A percentile compares a stretch with the other conserved stretches of the same genome.
These are phyloP conservation scores for Fragilaria radians DNA, from an alignment of 108 stramenopile species.

Conservation along the genomic window DNA sequence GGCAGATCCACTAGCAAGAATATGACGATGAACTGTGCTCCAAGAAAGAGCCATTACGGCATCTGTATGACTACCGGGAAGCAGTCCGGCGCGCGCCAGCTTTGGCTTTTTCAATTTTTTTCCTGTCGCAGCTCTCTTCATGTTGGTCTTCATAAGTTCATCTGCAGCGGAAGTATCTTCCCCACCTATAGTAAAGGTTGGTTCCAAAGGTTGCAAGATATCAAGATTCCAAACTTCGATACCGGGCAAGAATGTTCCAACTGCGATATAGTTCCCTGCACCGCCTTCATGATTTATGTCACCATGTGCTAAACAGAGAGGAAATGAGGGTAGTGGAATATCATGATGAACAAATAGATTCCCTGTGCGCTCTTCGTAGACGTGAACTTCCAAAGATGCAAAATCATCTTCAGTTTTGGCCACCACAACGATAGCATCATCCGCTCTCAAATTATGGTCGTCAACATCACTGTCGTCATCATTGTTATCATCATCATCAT, in stretches of 20 bases:
- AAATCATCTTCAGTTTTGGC: slow-evolving; percentile 91
- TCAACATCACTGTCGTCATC: slow-evolving; percentile 80
- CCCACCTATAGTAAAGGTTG: slow-evolving; percentile 87
- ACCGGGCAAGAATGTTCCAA: slow-evolving; percentile 94
- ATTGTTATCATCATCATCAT: slow-evolving; percentile 51
- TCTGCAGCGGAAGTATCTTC: slow-evolving; percentile 74
- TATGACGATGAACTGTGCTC: slow-evolving; percentile 92
- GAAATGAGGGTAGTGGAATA: slow-evolving; percentile 94
- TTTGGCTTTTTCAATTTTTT: slow-evolving; percentile 31
- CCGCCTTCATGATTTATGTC: slow-evolving; percentile 35
- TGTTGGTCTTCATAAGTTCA: slow-evolving; percentile 60
- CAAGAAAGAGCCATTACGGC: slow-evolving; percentile 97
- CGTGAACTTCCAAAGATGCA: slow-evolving; percentile 82
- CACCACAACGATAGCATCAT: slow-evolving; percentile 74
- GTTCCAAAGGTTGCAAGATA: slow-evolving; percentile 96
- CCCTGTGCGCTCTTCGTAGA: slow-evolving; percentile 78
- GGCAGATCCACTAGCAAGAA: slow-evolving; percentile 94
- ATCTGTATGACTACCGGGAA: slow-evolving; percentile 89
- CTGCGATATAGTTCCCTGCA: slow-evolving; percentile 89
- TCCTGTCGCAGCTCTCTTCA: slow-evolving; percentile 32
- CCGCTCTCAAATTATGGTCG: slow-evolving; percentile 55
- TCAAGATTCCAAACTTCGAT: slow-evolving; percentile 99
- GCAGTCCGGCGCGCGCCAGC: slow-evolving; percentile 26
- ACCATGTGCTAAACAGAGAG: slow-evolving; percentile 86
- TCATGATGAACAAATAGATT: slow-evolving; percentile 98